Evolutionary conservation across 352 stramenopile species (phyloP).

Genomic region (Phytophthora sp.): DNA sequence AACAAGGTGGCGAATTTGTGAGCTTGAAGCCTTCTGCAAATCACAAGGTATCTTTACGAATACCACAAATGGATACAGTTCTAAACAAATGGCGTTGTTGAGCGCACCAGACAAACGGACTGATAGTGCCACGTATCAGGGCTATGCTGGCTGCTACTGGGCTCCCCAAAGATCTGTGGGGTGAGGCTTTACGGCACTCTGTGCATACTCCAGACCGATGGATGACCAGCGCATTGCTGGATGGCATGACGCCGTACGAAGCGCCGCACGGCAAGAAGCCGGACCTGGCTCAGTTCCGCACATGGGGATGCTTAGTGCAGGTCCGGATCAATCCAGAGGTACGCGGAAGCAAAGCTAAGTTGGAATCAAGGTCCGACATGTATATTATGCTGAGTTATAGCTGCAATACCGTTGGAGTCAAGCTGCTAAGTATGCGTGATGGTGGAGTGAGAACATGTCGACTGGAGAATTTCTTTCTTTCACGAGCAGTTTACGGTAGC

Average conservation of each 20-base stretch:
- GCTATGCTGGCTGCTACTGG: constrained; percentile 21
- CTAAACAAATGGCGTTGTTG: constrained; percentile 36
- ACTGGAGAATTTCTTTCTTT: constrained; percentile 20
- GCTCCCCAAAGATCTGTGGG: constrained; percentile 24
- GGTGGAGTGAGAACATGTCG: constrained; percentile 20
- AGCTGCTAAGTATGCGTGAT: constrained; percentile 19
- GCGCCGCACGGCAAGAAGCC: constrained; percentile 13
- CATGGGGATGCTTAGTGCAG: constrained; percentile 23
- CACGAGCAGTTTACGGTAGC: constrained; percentile 1
- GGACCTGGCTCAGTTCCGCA: constrained; percentile 1
- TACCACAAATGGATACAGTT: constrained; percentile 22
- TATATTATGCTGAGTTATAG: constrained; percentile 20
- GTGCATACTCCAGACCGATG: constrained; percentile 23
- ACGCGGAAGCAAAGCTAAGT: constrained; percentile 5
- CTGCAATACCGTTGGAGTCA: constrained; percentile 17
- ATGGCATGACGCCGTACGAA: constrained; percentile 21
- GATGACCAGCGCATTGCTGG: constrained; percentile 2
- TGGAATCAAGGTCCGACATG: constrained; percentile 16
- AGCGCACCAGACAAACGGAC: constrained; percentile 3
- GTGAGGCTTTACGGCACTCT: constrained; percentile 8
- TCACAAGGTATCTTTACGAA: constrained; percentile 16
- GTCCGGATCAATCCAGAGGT: constrained; percentile 10
- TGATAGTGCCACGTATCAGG: constrained; percentile 2
- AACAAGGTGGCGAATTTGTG: constrained; percentile 24
- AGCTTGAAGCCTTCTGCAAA: constrained; percentile 8